Base-by-base conservation (phyloP, 441 rosid genomes). In the Hura crepitans region DNA sequence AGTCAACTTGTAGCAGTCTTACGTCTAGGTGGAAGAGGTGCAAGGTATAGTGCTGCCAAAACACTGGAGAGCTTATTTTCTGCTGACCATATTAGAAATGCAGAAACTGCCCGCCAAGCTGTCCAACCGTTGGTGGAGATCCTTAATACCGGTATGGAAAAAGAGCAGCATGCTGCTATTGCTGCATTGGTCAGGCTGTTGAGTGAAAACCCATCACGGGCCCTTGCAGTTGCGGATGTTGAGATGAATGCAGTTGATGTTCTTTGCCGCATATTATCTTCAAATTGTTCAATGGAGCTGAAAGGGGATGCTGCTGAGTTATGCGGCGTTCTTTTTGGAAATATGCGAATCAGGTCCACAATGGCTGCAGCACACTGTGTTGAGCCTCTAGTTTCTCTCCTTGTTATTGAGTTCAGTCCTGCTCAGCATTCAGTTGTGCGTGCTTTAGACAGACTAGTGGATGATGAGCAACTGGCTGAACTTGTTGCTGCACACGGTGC, bases 221-320 rank as follows among this genome's bases (percentile, higher is more conserved):
- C 98, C 57, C 85, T 91, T 59, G 97, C 97, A 33, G 98, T 91
- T 78, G 97, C 98, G 70, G 98, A 96, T 81, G 95, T 96, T 74
- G 99, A 96, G 85, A 89, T 91, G 98, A 91, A 90, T 73, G 99
- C 99, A 0, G 97, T 96, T 64, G 99, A 96, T 80, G 97, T 96
- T 49, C 98, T 96, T 74, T 96, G 98, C 86, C 84, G 91, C 82
- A 96, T 96, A 77, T 97, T 96, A 64, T 93, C 96, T 72, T 90
- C 97, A 71, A 85, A 90, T 80, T 89, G 90, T 80, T 85, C 99
- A 28, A 84, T 86, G 91, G 99, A 93, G 75, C 86, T 96, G 78
- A 96, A 96, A 78, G 98, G 97, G 70, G 97, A 96, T 87, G 98
- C 99, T 69, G 99, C 99, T 39, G 99, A 96, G 83, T 78, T 96